Evolutionary conservation across 495 filamentous ascomycete species (phyloP).

Genomic region (Aspergillus steynii): DNA sequence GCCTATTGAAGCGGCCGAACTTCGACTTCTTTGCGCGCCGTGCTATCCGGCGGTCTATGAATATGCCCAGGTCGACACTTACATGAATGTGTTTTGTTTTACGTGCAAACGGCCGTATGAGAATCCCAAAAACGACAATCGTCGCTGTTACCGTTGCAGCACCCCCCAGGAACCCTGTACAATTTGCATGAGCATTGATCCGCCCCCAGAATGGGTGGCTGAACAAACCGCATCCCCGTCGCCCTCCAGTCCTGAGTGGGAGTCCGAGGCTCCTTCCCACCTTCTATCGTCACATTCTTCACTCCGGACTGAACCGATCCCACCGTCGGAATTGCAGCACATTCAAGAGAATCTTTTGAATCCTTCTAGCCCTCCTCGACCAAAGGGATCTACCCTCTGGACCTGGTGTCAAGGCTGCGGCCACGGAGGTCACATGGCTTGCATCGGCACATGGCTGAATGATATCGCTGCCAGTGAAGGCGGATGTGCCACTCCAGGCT

Average conservation of each 20-base stretch:
- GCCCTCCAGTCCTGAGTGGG: slow-evolving; percentile 15
- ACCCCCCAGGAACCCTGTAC: slow-evolving; percentile 46
- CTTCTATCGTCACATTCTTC: slow-evolving; percentile 31
- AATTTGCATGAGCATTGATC: slow-evolving; percentile 48
- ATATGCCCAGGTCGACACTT: slow-evolving; percentile 51
- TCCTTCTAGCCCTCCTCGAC: slow-evolving; percentile 23
- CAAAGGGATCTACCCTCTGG: slow-evolving; percentile 52
- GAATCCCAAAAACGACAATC: slow-evolving; percentile 43
- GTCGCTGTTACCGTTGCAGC: slow-evolving; percentile 44
- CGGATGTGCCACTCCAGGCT: slow-evolving; percentile 72
- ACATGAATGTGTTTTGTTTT: slow-evolving; percentile 49
- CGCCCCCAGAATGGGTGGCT: slow-evolving; percentile 50
- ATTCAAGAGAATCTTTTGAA: slow-evolving; percentile 12
- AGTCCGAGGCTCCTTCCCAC: slow-evolving; percentile 24
- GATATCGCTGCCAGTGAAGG: slow-evolving; percentile 59
- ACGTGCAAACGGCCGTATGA: slow-evolving; percentile 49
- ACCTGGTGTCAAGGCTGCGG: slow-evolving; percentile 73
- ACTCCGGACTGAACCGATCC: slow-evolving; percentile 33
- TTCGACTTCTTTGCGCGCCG: slow-evolving; percentile 65
- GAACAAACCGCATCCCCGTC: slow-evolving; percentile 23
- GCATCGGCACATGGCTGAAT: slow-evolving; percentile 66
- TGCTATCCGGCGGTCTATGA: slow-evolving; percentile 62
- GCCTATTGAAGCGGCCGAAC: slow-evolving; percentile 65
- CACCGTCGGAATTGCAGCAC: slow-evolving; percentile 25
- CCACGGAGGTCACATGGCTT: slow-evolving; percentile 72